Evolutionary conservation across 2,329 filamentous ascomycete species (phyloP).

Genomic region (Xylaria sp.): DNA sequence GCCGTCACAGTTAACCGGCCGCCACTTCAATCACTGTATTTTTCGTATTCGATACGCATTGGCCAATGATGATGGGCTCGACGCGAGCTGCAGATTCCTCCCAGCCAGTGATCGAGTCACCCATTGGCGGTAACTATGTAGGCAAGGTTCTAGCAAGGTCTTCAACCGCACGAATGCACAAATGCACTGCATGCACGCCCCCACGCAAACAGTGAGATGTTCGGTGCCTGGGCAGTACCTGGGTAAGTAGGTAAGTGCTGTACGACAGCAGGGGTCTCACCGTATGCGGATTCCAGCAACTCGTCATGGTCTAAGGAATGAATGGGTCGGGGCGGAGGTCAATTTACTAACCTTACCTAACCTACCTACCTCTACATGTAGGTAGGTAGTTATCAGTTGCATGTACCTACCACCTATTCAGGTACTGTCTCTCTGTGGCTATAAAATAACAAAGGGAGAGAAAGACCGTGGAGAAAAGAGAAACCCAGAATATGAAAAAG

Average conservation of each 20-base stretch:
- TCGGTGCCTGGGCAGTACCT: no score
- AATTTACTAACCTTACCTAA: no score
- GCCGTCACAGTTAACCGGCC: neutral
- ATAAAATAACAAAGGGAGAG: neutral
- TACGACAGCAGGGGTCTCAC: constrained; percentile 12
- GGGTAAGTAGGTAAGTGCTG: neutral
- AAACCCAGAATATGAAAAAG: neutral
- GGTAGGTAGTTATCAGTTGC: neutral
- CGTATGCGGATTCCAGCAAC: constrained; percentile 20
- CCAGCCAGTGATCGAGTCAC: neutral
- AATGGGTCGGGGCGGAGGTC: constrained; percentile 20
- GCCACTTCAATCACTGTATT: neutral
- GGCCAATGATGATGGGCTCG: neutral
- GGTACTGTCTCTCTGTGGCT: neutral
- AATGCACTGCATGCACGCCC: neutral
- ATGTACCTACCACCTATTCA: neutral
- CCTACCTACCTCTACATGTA: no score
- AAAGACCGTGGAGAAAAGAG: neutral
- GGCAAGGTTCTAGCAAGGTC: no score
- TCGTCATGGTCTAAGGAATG: constrained; percentile 8
- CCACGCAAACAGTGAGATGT: constrained; percentile 1
- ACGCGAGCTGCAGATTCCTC: constrained; percentile 9
- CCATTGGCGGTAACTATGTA: constrained; percentile 5
- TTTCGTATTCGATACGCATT: neutral
- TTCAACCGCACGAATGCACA: neutral